A percentile compares a stretch with the other conserved stretches of the same genome.
Conservation (phyloP, 1,284 basidiomycete genomes). For the Irpex rosettiformis region DNA sequence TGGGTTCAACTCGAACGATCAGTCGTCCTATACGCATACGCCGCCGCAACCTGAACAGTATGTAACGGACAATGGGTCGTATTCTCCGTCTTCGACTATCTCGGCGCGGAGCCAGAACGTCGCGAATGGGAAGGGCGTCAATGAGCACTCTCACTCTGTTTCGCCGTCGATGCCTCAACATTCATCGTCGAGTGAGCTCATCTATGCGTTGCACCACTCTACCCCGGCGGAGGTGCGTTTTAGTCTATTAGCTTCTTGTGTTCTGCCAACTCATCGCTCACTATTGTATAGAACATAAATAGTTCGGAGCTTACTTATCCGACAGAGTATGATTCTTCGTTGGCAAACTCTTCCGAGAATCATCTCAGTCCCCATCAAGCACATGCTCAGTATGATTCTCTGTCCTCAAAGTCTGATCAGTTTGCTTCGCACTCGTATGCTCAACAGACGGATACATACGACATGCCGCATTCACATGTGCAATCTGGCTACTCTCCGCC, state of each 20-base stretch:
- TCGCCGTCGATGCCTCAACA: conserved; percentile 2
- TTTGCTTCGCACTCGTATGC: neutral
- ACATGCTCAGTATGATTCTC: neutral
- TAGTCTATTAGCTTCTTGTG: neutral
- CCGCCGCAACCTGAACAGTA: neutral
- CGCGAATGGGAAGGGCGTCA: neutral
- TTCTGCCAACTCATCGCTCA: too few species aligned
- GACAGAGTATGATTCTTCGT: neutral
- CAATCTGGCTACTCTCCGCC: conserved; percentile 1
- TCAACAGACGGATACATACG: neutral
- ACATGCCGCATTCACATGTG: neutral
- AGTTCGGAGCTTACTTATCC: neutral
- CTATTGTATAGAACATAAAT: neutral
- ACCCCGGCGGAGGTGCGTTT: neutral
- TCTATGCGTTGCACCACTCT: conserved; percentile 7
- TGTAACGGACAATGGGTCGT: neutral
- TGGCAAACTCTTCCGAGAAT: neutral
- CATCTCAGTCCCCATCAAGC: neutral
- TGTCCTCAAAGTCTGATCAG: neutral
- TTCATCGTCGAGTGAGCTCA: conserved; percentile 10
- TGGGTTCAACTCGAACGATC: too few species aligned
- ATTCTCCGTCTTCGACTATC: neutral
- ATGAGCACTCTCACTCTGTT: neutral
- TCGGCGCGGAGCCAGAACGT: neutral
- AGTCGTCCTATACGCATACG: conserved; percentile 2